Percentiles rank a stretch among this genome's conserved stretches.
Evolutionary conservation across 2,329 filamentous ascomycete species (phyloP).

Genomic region (Cryphonectria japonica): DNA sequence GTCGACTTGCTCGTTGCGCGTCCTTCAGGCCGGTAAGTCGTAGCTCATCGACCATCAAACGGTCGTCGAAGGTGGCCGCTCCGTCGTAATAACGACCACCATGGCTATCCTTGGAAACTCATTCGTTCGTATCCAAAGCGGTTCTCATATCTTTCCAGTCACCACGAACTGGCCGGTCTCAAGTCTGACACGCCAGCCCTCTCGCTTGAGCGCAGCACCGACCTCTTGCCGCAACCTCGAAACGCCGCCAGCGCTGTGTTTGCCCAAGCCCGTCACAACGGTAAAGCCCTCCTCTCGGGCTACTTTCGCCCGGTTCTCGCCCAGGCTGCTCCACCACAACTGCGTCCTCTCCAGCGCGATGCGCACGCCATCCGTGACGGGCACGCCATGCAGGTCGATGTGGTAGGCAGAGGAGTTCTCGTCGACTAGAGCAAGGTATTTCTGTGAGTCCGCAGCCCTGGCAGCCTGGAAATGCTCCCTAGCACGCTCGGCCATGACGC

Average conservation of each 20-base stretch:
- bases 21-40: neutral
- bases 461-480: conserved; percentile 65
- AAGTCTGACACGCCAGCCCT: conserved; percentile 83
- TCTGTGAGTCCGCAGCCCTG: conserved; percentile 62
- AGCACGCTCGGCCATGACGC: conserved; percentile 73
- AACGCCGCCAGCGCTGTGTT: conserved; percentile 76
- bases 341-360: conserved; percentile 72
- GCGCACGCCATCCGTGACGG: conserved; percentile 77
- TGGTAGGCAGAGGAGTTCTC: conserved; percentile 62
- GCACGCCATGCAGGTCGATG: conserved; percentile 84
- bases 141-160: conserved; percentile 50
- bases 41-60: neutral
- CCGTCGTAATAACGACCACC: neutral
- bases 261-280: conserved; percentile 81
- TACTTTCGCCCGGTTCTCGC: conserved; percentile 61
- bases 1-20: neutral
- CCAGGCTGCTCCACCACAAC: conserved; percentile 76
- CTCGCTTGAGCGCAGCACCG: conserved; percentile 71
- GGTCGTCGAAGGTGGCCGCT: neutral
- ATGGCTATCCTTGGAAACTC: neutral
- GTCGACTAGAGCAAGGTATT: conserved; percentile 72
- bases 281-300: conserved; percentile 61
- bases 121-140: neutral
- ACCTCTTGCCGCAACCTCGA: conserved; percentile 80
- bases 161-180: conserved; percentile 73